Percentiles rank a stretch among this genome's conserved stretches.
phyloP scores from a whole-genome alignment of 2,329 filamentous ascomycete species.

The Aureobasidium zeae region DNA sequence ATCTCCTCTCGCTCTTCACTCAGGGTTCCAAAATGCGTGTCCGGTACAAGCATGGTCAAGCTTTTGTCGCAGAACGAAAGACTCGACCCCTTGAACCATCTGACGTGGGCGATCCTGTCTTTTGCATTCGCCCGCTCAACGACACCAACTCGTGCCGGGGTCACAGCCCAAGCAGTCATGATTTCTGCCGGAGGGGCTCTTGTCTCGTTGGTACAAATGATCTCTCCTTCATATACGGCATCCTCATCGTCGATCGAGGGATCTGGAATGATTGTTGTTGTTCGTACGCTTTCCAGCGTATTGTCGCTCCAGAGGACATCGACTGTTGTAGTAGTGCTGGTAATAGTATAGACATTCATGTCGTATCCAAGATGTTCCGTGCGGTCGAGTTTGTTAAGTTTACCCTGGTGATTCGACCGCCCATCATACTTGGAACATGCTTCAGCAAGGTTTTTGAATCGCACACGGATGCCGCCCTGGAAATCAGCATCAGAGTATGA shows the following conservation, averaged over 20 bases:
- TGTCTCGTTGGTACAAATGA: constrained; percentile 41
- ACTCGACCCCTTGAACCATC: constrained; percentile 36
- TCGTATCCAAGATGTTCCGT: constrained; percentile 47
- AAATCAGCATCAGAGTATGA: constrained; percentile 25
- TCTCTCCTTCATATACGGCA: constrained; percentile 48
- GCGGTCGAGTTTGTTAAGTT: constrained; percentile 37
- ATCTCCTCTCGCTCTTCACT: constrained; percentile 39
- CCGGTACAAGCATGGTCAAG: constrained; percentile 31
- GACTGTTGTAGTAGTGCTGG: constrained; percentile 40
- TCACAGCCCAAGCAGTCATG: constrained; percentile 25
- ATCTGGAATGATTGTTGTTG: constrained; percentile 41
- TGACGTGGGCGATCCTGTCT: constrained; percentile 48
- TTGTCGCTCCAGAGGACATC: constrained; percentile 53
- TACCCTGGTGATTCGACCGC: constrained; percentile 30
- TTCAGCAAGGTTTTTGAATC: constrained; percentile 44
- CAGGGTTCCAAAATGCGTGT: constrained; percentile 36
- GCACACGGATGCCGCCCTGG: constrained; percentile 32
- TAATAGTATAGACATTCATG: constrained; percentile 48
- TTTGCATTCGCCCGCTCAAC: constrained; percentile 47
- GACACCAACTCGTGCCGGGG: constrained; percentile 45
- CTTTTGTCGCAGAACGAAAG: constrained; percentile 18
- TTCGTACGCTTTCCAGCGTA: constrained; percentile 38
- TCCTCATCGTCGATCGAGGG: constrained; percentile 46
- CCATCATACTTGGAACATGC: constrained; percentile 46
- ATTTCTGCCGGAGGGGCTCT: constrained; percentile 1